phyloP scores from a whole-genome alignment of 139 green algal species.

The Haematococcus lacustris region DNA sequence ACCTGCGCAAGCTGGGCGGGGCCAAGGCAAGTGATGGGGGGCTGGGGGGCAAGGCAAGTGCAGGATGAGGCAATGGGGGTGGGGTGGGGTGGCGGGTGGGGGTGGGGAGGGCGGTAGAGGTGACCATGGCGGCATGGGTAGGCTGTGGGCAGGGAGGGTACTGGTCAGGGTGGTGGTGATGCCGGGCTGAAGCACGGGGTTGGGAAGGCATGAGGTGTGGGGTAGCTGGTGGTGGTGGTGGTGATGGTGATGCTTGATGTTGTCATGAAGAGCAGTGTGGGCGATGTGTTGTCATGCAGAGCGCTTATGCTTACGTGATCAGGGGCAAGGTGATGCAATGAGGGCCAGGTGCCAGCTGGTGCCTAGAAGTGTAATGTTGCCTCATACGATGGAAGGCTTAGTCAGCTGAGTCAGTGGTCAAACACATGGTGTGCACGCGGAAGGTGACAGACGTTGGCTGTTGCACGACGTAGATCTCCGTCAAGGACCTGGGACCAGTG shows the following conservation, averaged over 20 bases:
- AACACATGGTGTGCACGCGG: background rate
- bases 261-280: background rate
- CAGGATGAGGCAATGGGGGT: background rate
- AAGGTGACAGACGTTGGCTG: background rate
- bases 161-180: background rate
- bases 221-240: background rate
- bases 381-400: background rate
- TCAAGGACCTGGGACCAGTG: slow-evolving; percentile 59
- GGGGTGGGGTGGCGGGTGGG: background rate
- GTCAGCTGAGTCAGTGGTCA: background rate
- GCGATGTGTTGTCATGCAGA: background rate
- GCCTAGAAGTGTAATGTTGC: background rate
- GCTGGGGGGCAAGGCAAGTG: background rate
- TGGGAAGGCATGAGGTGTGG: too few relatives aligned
- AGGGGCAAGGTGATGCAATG: background rate
- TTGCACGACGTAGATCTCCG: background rate
- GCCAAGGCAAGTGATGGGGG: slow-evolving; percentile 19
- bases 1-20: slow-evolving; percentile 80
- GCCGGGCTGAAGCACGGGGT: background rate
- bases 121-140: background rate
- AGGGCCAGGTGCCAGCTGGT: background rate
- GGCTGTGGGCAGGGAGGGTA: background rate
- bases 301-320: background rate
- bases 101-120: background rate
- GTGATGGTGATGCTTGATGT: too few relatives aligned